Conservation (phyloP, 306 rosid species). For the Quercus suber region DNA sequence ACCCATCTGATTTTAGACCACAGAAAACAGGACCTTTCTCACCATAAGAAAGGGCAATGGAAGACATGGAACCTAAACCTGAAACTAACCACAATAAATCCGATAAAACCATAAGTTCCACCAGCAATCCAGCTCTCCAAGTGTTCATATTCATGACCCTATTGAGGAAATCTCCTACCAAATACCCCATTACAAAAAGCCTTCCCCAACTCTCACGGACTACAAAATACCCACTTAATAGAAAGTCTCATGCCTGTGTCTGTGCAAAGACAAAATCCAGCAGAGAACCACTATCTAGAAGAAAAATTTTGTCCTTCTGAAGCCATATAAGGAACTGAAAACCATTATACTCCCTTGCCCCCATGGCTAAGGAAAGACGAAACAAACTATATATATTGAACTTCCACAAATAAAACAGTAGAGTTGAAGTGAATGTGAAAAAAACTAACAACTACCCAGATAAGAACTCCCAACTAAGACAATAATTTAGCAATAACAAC, state of each 20-base stretch:
- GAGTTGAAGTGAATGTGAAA: not conserved
- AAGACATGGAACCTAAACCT: conserved; percentile 91
- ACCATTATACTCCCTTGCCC: conserved; percentile 8
- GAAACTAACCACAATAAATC: conserved; percentile 42
- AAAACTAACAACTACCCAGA: conserved; percentile 1
- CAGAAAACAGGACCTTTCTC: conserved; percentile 81
- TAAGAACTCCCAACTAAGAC: conserved; percentile 13
- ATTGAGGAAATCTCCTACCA: conserved; percentile 22
- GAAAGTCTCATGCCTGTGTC: not conserved
- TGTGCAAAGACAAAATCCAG: conserved; percentile 23
- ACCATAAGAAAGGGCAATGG: conserved; percentile 82
- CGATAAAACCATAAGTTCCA: conserved; percentile 41
- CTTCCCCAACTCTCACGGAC: conserved; percentile 12
- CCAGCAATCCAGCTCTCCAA: conserved; percentile 31
- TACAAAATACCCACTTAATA: not conserved
- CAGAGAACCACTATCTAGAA: conserved; percentile 11
- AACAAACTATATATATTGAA: not conserved
- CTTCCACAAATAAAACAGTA: conserved; percentile 2
- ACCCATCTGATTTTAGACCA: conserved; percentile 82
- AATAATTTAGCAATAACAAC: not conserved
- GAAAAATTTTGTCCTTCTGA: not conserved
- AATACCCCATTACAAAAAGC: conserved; percentile 34
- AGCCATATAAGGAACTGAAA: conserved; percentile 1
- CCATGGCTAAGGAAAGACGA: conserved; percentile 17
- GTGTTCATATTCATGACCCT: conserved; percentile 36